phyloP scores from a whole-genome alignment of 768 basidiomycete genomes.

The Cyclocybe aegerita region DNA sequence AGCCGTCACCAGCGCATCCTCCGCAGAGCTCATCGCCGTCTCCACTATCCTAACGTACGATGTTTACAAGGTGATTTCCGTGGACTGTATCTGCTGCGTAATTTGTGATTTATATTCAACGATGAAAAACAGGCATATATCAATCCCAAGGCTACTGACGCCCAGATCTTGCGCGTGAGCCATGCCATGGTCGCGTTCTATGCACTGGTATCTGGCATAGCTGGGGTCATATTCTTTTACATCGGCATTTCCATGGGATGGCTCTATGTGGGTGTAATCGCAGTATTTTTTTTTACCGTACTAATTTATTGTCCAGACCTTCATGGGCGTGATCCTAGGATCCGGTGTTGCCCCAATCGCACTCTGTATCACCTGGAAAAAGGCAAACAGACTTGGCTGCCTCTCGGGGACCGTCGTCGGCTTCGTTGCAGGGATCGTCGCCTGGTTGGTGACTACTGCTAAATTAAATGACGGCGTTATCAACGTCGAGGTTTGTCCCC shows the following conservation, averaged over 20 bases:
- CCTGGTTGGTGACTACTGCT: slow-evolving; percentile 85
- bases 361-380: slow-evolving; percentile 79
- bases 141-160: slow-evolving; percentile 78
- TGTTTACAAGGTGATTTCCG: slow-evolving; percentile 62
- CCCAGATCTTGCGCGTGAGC: slow-evolving; percentile 66
- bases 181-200: slow-evolving; percentile 66
- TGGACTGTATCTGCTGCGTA: too few species aligned
- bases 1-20: slow-evolving; percentile 75
- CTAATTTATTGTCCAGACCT: slow-evolving; percentile 48
- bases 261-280: slow-evolving; percentile 66
- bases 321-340: slow-evolving; percentile 87
- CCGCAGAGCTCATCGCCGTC: slow-evolving; percentile 91
- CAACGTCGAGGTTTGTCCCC: slow-evolving; percentile 48
- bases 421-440: slow-evolving; percentile 65
- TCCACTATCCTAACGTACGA: slow-evolving; percentile 84
- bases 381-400: slow-evolving; percentile 85
- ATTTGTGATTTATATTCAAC: too few species aligned
- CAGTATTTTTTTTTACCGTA: not conserved
- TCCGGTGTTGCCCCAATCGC: slow-evolving; percentile 88
- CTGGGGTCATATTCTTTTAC: slow-evolving; percentile 83
- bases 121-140: slow-evolving; percentile 47
- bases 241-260: slow-evolving; percentile 93
- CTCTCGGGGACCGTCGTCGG: slow-evolving; percentile 72
- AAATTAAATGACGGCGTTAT: slow-evolving; percentile 68
- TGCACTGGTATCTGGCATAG: slow-evolving; percentile 78